phyloP scores from a whole-genome alignment of 2,329 filamentous ascomycete genomes.

The Scedosporium apiospermum region DNA sequence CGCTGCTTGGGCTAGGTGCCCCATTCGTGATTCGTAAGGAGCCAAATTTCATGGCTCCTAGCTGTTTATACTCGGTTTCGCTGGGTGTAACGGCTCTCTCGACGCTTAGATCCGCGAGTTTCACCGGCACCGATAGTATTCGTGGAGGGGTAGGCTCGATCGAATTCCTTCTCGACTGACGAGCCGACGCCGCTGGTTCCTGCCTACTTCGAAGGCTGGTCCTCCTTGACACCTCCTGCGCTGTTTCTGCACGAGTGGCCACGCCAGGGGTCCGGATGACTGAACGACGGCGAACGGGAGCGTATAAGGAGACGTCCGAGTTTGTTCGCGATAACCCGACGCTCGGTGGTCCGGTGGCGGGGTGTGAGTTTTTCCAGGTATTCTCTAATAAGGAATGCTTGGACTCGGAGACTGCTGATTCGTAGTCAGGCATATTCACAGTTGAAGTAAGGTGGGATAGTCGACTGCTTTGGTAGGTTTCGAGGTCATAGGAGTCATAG shows the following conservation, averaged over 20 bases:
- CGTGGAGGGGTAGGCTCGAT: constrained; percentile 25
- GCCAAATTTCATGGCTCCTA: constrained; percentile 53
- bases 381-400: constrained; percentile 24
- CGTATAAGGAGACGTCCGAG: constrained; percentile 38
- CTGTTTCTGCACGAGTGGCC: constrained; percentile 28
- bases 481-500: not conserved
- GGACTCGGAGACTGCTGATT: constrained; percentile 17
- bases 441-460: not conserved
- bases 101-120: constrained; percentile 10
- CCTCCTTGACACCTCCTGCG: constrained; percentile 10
- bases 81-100: constrained; percentile 28
- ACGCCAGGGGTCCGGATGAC: constrained; percentile 39
- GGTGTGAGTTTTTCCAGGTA: constrained; percentile 27
- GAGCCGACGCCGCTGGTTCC: constrained; percentile 27
- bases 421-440: constrained; percentile 2
- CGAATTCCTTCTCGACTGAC: constrained; percentile 27
- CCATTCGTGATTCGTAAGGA: constrained; percentile 55
- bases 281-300: constrained; percentile 37
- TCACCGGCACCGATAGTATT: constrained; percentile 23
- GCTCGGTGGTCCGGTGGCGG: constrained; percentile 15
- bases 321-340: constrained; percentile 26
- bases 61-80: constrained; percentile 48
- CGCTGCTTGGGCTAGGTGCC: constrained; percentile 37
- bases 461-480: not conserved
- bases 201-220: constrained; percentile 12